Conservation (phyloP, 345 rosid genomes). For the Eucalyptus cloeziana region DNA sequence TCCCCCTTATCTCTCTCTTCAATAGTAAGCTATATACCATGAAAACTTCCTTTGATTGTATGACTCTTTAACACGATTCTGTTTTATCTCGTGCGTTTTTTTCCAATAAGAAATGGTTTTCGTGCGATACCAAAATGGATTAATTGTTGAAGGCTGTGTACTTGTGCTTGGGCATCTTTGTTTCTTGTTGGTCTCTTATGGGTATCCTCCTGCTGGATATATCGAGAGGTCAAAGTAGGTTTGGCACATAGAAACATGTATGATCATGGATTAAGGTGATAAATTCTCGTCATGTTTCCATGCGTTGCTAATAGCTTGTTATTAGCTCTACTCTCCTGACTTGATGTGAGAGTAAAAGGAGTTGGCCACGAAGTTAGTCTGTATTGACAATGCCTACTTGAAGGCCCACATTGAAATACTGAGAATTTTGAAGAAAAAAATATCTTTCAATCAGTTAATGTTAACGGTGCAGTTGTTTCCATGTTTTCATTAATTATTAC, state of each 20-base stretch:
- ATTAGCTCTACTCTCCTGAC: neutral
- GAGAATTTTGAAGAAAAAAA: neutral
- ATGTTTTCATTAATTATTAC: neutral
- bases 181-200: neutral
- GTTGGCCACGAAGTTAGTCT: neutral
- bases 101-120: neutral
- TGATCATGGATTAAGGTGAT: neutral
- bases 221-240: neutral
- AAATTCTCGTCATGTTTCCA: neutral
- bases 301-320: neutral
- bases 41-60: neutral
- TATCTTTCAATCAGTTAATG: neutral
- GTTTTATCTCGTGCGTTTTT: neutral
- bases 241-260: neutral
- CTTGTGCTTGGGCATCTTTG: neutral
- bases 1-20: neutral
- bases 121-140: neutral
- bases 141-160: neutral
- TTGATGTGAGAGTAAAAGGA: neutral
- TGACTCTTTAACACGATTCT: neutral
- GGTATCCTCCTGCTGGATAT: neutral
- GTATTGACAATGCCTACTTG: neutral
- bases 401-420: neutral
- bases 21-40: neutral
- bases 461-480: neutral